Evolutionary conservation across 1,139 yeast genomes (phyloP).

Genomic region (Geotrichum macrosporum): DNA sequence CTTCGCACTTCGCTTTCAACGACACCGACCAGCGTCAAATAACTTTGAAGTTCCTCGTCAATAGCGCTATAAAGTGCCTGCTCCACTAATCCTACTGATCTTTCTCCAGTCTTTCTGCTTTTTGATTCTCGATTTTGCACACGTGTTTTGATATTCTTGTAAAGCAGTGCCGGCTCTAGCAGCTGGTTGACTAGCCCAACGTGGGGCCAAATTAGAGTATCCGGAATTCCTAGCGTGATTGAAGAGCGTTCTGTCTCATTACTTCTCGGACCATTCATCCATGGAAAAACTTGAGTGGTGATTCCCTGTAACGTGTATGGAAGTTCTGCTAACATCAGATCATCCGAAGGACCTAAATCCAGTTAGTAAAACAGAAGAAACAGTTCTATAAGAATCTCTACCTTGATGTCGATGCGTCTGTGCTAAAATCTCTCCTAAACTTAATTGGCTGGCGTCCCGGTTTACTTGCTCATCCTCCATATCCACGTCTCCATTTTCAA

Average conservation of each 20-base stretch:
- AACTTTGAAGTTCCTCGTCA: conserved; percentile 50
- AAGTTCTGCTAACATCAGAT: conserved; percentile 51
- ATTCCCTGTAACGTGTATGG: conserved; percentile 70
- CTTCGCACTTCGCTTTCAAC: conserved; percentile 42
- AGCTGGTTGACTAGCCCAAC: conserved; percentile 55
- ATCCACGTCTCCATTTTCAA: conserved; percentile 4
- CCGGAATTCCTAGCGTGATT: conserved; percentile 43
- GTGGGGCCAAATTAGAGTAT: conserved; percentile 52
- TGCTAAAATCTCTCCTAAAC: conserved; percentile 18
- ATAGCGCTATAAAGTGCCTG: conserved; percentile 61
- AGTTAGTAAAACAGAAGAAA: not conserved
- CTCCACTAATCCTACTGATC: conserved; percentile 46
- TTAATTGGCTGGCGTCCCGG: conserved; percentile 13
- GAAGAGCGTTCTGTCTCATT: conserved; percentile 14
- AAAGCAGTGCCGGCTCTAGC: conserved; percentile 71
- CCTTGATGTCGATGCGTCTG: conserved; percentile 17
- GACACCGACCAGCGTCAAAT: conserved; percentile 53
- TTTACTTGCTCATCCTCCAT: not conserved
- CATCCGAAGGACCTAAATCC: conserved; percentile 42
- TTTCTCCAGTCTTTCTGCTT: conserved; percentile 5
- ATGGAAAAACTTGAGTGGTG: conserved; percentile 58
- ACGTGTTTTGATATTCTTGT: conserved; percentile 43
- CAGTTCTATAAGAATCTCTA: not conserved
- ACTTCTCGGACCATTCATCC: conserved; percentile 39
- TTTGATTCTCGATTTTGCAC: conserved; percentile 31